Base-by-base conservation (phyloP, 192 early-diverging fungal species). In the Podila verticillata region DNA sequence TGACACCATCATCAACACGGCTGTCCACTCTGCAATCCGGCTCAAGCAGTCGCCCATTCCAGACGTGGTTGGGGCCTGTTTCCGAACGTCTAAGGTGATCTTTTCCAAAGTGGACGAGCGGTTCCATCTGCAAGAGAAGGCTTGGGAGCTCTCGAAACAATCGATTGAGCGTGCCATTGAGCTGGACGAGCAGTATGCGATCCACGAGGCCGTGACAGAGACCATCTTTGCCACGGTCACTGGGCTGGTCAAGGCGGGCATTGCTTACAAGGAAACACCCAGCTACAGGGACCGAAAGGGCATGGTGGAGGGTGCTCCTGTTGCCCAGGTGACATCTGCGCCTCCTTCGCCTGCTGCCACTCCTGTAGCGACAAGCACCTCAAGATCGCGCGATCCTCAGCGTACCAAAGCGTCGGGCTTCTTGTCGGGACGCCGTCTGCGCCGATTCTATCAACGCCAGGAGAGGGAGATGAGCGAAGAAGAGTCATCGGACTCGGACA, bases 41-140 rank as follows among this genome's bases (percentile, higher is more conserved):
- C 62, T 90, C 9, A 90, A 90, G 66, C 87, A 85, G 51, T 88
- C 87, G 5, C 88, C 88, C 31, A 75, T 90, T 35, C 88, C 88
- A 10, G 87, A 85, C 71, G 74, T 80, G 4, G 78, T 88, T 59
- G 64, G 73, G 28, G 63, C 82, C 1, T 80, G 77, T 34, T 57
- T 66, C 31, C 77, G 70, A 4, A 79, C 78, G 12, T 71, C 83
- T 1, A 64, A 72, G 61, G 71, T 63, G 17, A 82, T 82, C 29
- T 71, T 84, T 28, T 61, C 82, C 54, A 81, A 81, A 12, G 83
- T 89, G 17, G 88, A 89, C 57, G 83, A 84, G 51, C 66, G 82
- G 10, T 87, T 82, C 66, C 83, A 75, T 35, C 59, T 89, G 28
- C 86, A 86, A 20, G 71, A 86, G 48, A 73, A 84, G 54, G 82